These are phyloP conservation scores for Tulasnella sp. DNA, from an alignment of 768 basidiomycete genomes.

Conservation along the genomic window DNA sequence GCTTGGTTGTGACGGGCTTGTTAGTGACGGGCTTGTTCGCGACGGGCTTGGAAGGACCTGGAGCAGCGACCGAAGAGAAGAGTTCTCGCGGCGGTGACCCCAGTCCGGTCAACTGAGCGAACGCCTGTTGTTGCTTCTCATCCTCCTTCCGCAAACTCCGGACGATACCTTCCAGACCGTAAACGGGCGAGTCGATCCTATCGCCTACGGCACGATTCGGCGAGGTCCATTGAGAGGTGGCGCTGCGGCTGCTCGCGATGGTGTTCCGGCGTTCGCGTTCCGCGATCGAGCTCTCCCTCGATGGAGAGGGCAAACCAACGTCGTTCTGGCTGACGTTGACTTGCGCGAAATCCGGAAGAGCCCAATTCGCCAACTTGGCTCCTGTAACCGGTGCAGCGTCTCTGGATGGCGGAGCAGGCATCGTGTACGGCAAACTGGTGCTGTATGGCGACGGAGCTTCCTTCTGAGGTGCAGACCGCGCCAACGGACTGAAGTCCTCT, in stretches of 20 bases:
- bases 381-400: not conserved
- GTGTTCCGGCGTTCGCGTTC: conserved; percentile 13
- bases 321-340: conserved; percentile 1
- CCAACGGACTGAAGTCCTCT: not conserved
- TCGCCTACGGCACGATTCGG: not conserved
- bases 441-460: not conserved
- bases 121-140: not conserved
- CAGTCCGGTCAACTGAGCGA: conserved; percentile 45
- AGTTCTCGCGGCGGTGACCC: not conserved
- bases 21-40: no score
- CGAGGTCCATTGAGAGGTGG: not conserved
- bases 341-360: conserved; percentile 8
- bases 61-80: not conserved
- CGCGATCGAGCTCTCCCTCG: not conserved
- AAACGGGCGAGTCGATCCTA: conserved; percentile 50
- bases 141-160: conserved; percentile 28
- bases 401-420: not conserved
- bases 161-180: conserved; percentile 51
- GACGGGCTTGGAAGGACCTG: not conserved
- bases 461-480: not conserved
- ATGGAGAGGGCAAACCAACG: not conserved
- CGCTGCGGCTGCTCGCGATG: conserved; percentile 8
- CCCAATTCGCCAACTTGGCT: not conserved
- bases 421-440: not conserved
- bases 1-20: no score